Evolutionary conservation across 2,329 filamentous ascomycete genomes (phyloP).

Genomic region (Cladophialophora bantiana): DNA sequence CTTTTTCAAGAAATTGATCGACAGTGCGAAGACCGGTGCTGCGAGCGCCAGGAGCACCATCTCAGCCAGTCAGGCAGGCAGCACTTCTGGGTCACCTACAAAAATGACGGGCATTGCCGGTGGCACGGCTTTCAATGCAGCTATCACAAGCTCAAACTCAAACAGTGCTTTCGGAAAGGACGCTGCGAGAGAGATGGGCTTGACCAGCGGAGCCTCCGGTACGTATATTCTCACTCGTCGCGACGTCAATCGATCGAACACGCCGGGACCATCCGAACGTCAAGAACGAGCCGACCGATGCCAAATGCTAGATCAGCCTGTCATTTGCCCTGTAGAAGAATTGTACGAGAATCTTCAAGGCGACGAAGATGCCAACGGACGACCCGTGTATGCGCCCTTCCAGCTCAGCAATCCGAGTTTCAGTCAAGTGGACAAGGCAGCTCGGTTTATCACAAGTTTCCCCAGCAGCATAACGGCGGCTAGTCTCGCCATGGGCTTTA

Average conservation of each 20-base stretch:
- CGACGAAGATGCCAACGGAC: slow-evolving; percentile 85
- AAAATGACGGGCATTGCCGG: slow-evolving; percentile 65
- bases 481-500: slow-evolving; percentile 84
- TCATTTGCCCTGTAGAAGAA: slow-evolving; percentile 88
- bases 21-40: slow-evolving; percentile 91
- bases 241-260: slow-evolving; percentile 95
- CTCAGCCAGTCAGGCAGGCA: slow-evolving; percentile 64
- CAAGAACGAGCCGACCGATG: slow-evolving; percentile 86
- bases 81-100: slow-evolving; percentile 53
- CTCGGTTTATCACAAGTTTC: slow-evolving; percentile 83
- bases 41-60: slow-evolving; percentile 88
- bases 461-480: slow-evolving; percentile 82
- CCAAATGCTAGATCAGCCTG: slow-evolving; percentile 90
- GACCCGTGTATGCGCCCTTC: slow-evolving; percentile 75
- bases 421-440: slow-evolving; percentile 91
- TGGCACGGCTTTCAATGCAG: slow-evolving; percentile 46
- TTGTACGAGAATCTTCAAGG: slow-evolving; percentile 84
- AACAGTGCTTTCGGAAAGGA: slow-evolving; percentile 53
- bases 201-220: slow-evolving; percentile 59
- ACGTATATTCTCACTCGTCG: slow-evolving; percentile 98
- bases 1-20: slow-evolving; percentile 94
- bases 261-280: slow-evolving; percentile 85
- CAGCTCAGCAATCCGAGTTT: slow-evolving; percentile 76
- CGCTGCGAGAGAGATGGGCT: slow-evolving; percentile 73
- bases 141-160: slow-evolving; percentile 43